Conservation (phyloP, 257 asterid species). For the Salvia rosmarinus region DNA sequence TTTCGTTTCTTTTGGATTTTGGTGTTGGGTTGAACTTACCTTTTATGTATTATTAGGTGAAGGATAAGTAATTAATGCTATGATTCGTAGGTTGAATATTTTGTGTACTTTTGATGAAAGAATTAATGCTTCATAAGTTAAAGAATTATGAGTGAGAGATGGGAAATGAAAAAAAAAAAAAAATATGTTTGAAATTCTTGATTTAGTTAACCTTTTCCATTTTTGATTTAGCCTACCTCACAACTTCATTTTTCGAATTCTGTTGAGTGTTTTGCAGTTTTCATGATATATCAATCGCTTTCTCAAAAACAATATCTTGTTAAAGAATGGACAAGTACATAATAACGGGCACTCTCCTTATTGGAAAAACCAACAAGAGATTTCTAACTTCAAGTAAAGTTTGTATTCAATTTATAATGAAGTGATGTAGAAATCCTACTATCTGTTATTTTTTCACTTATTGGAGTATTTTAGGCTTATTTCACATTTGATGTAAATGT, state of each 20-base stretch:
- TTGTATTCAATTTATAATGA: neutral
- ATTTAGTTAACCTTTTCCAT: neutral
- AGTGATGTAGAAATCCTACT: neutral
- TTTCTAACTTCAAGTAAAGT: neutral
- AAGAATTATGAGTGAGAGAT: neutral
- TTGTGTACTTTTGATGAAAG: too few species aligned
- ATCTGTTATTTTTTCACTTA: neutral
- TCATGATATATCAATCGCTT: slow-evolving; percentile 8
- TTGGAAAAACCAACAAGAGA: neutral
- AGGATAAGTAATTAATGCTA: neutral
- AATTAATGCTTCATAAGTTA: neutral
- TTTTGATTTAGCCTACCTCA: too few species aligned
- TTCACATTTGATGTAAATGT: slow-evolving; percentile 33
- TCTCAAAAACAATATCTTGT: neutral
- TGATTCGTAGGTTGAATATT: neutral
- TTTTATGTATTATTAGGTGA: neutral
- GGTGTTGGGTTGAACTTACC: slow-evolving; percentile 1
- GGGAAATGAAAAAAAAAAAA: neutral
- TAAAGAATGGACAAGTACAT: neutral
- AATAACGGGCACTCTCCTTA: neutral
- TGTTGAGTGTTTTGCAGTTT: slow-evolving; percentile 1
- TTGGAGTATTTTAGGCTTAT: slow-evolving; percentile 20
- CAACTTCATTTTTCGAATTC: slow-evolving; percentile 14
- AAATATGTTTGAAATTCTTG: neutral
- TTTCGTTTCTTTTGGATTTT: neutral